These are phyloP conservation scores for Endoconidiophora laricicola DNA, from an alignment of 2,329 filamentous ascomycete genomes.

Conservation along the genomic window DNA sequence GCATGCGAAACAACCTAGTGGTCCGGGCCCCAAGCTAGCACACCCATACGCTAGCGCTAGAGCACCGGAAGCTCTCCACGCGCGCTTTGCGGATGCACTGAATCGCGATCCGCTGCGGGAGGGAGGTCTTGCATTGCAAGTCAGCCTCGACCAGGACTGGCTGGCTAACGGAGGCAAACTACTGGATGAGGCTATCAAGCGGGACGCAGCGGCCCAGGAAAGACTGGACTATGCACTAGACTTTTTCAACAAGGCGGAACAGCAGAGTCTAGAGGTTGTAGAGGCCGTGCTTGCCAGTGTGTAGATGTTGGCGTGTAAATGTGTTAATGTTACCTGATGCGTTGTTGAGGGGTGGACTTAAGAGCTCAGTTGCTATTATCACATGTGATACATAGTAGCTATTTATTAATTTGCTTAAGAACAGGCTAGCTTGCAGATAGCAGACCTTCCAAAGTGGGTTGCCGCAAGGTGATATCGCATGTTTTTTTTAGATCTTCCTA, in stretches of 20 bases:
- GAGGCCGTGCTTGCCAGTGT: slow-evolving; percentile 17
- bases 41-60: slow-evolving; percentile 22
- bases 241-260: slow-evolving; percentile 25
- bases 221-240: slow-evolving; percentile 24
- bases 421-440: no score
- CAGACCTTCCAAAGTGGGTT: no score
- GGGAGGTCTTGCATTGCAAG: neutral
- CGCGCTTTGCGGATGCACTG: slow-evolving; percentile 21
- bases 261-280: slow-evolving; percentile 23
- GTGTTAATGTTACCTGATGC: neutral
- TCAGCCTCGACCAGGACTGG: slow-evolving; percentile 22
- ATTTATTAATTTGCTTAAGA: no score
- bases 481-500: no score
- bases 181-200: slow-evolving; percentile 26
- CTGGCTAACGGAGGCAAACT: slow-evolving; percentile 27
- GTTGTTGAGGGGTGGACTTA: no score
- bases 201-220: slow-evolving; percentile 22
- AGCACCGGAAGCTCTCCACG: slow-evolving; percentile 18
- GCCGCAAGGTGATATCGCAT: no score
- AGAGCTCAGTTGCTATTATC: no score
- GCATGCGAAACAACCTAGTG: slow-evolving; percentile 17
- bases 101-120: slow-evolving; percentile 24
- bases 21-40: slow-evolving; percentile 20
- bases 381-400: no score
- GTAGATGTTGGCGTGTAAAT: neutral